Evolutionary conservation across 1,284 basidiomycete species (phyloP).

Genomic region (Amylostereum areolatum): DNA sequence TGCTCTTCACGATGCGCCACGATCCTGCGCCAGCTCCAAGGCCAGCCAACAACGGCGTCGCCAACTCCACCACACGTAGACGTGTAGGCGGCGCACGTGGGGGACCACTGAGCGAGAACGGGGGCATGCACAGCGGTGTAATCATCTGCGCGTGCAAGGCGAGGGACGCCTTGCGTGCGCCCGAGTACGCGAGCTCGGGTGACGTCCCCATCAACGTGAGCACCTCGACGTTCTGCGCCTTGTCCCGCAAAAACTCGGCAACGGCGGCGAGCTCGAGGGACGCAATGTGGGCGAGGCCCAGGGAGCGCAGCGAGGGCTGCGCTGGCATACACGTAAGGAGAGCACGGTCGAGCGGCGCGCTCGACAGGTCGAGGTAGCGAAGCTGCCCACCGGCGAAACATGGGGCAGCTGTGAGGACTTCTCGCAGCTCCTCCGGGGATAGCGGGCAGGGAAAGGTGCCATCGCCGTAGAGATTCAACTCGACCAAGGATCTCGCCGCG

Average conservation of each 20-base stretch:
- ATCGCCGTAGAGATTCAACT: constrained; percentile 89
- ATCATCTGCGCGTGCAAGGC: constrained; percentile 69
- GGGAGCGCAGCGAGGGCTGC: constrained; percentile 77
- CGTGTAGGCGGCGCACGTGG: constrained; percentile 56
- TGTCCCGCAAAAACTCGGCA: constrained; percentile 62
- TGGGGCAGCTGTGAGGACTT: constrained; percentile 72
- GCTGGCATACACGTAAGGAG: constrained; percentile 53
- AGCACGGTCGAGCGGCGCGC: constrained; percentile 64
- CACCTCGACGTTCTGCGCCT: constrained; percentile 79
- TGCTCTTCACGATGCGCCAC: constrained; percentile 87
- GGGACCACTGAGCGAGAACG: constrained; percentile 56
- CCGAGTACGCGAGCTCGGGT: constrained; percentile 52
- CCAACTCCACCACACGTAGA: constrained; percentile 85
- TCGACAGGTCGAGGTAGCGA: constrained; percentile 88
- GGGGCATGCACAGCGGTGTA: constrained; percentile 73
- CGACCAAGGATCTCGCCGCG: constrained; percentile 59
- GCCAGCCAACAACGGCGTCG: constrained; percentile 64
- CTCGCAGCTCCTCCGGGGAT: constrained; percentile 58
- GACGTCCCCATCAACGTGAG: constrained; percentile 80
- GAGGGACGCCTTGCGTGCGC: constrained; percentile 51
- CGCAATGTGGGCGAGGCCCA: constrained; percentile 86
- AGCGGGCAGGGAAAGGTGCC: constrained; percentile 82
- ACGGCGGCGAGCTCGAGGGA: constrained; percentile 64
- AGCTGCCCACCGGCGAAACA: constrained; percentile 77
- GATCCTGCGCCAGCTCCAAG: constrained; percentile 72